Conservation (phyloP, 2,329 filamentous ascomycete species). For the Stagonosporopsis chrysanthemi region DNA sequence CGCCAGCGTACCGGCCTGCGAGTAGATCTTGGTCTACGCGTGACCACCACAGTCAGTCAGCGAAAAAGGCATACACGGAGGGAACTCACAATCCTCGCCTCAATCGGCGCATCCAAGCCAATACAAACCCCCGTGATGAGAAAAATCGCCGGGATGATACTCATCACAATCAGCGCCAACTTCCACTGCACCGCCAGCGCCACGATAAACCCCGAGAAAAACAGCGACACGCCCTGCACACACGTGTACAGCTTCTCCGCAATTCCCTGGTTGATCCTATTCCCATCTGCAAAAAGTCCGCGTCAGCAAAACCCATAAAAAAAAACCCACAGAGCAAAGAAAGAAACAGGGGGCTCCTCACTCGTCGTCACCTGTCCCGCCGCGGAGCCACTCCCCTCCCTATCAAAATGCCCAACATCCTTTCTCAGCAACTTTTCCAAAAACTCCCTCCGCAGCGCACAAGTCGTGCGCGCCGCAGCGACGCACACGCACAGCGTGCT, state of each 20-base stretch:
- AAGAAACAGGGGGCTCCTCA: neutral
- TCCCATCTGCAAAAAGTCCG: slow-evolving; percentile 14
- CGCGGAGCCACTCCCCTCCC: slow-evolving; percentile 24
- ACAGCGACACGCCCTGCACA: slow-evolving; percentile 55
- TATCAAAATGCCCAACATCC: slow-evolving; percentile 40
- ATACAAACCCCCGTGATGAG: slow-evolving; percentile 23
- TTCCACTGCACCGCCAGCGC: slow-evolving; percentile 92
- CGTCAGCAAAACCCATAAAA: too few species aligned
- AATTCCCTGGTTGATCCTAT: slow-evolving; percentile 26
- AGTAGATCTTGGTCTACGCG: slow-evolving; percentile 17
- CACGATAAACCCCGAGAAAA: slow-evolving; percentile 87
- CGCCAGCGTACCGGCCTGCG: slow-evolving; percentile 9
- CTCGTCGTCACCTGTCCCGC: slow-evolving; percentile 27
- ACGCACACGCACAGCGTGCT: slow-evolving; percentile 85
- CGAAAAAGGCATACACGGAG: too few species aligned
- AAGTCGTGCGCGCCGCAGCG: slow-evolving; percentile 53
- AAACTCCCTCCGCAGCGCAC: slow-evolving; percentile 60
- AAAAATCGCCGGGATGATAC: slow-evolving; percentile 52
- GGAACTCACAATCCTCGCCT: slow-evolving; percentile 23
- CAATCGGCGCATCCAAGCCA: slow-evolving; percentile 21
- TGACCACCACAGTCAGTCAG: neutral
- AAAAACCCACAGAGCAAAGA: neutral
- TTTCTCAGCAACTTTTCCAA: slow-evolving; percentile 59
- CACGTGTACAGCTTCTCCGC: slow-evolving; percentile 50
- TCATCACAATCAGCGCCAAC: slow-evolving; percentile 75